Base-by-base conservation (phyloP, 495 filamentous ascomycete genomes). In the Evansstolkia leycettana region DNA sequence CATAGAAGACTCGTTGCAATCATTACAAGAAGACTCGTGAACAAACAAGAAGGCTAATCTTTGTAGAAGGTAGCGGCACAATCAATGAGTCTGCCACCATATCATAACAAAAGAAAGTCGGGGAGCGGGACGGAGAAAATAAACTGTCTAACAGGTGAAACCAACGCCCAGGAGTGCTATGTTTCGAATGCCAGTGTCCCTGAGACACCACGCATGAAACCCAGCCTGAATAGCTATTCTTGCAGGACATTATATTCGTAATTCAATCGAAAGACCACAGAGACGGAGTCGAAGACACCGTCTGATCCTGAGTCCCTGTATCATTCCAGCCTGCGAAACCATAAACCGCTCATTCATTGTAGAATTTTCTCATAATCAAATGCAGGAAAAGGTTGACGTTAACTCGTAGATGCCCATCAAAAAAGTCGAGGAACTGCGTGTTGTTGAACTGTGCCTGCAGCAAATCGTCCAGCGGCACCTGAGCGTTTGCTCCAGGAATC, bases 301-400 rank as follows among this genome's bases (percentile, higher is more conserved):
- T 9, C 20, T 4, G 20, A 23, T 23, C 20, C 4, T 23, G 4
- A 23, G 20, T 23, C 20, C 20, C 20, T 23, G 20, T 9, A 23
- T 9, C 9, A 4, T 23, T 9, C 20, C 20, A 23, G 20, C 20
- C 20, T 23, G 5, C 20, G 9, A 9, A 5, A 23, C 4, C 4
- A 23, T 23, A 23, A 23, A 7, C 32, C 11, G 15, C 38, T 63
- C 41, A 69, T 41, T 67, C 67, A 44, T 72, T 79, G 78, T 96
- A 98, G 62, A 98, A 98, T 65, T 98, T 98, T 72, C 85, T 87
- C 67, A 95, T 94, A 34, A 98, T 69, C 57, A 94, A 63, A 70
- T 96, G 89, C 65, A 98, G 59, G 57, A 98, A 78, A 38, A 95
- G 62, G 58, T 98, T 95, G 42, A 96, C 90, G 57, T 95, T 95